These are phyloP conservation scores for Camelina sativa DNA, from an alignment of 345 rosid genomes.

Conservation along the genomic window DNA sequence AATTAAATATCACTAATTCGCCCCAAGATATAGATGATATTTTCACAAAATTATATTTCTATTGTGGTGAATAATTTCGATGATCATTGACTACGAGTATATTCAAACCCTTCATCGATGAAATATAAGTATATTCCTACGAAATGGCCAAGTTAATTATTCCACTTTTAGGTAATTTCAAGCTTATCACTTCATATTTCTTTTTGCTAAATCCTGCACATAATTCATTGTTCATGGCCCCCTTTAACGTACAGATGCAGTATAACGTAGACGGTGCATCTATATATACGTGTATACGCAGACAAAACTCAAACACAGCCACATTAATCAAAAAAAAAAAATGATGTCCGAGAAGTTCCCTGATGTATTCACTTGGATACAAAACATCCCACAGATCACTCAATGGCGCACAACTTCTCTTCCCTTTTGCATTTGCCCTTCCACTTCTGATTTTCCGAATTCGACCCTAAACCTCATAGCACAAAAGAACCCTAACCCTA, in stretches of 20 bases:
- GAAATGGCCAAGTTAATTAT: slow-evolving; percentile 19
- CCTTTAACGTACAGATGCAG: background rate
- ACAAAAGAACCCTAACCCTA: slow-evolving; percentile 48
- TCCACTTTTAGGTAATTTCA: slow-evolving; percentile 18
- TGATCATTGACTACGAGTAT: slow-evolving; percentile 13
- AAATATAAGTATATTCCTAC: slow-evolving; percentile 31
- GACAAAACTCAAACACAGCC: slow-evolving; percentile 15
- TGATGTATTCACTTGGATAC: slow-evolving; percentile 68
- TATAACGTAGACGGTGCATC: background rate
- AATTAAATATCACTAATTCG: background rate
- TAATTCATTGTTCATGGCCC: slow-evolving; percentile 3
- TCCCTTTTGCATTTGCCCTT: slow-evolving; percentile 58
- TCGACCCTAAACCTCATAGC: slow-evolving; percentile 62
- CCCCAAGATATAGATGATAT: background rate
- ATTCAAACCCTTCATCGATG: background rate
- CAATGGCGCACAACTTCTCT: slow-evolving; percentile 61
- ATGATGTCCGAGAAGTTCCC: slow-evolving; percentile 57
- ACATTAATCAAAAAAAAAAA: background rate
- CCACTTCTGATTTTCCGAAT: slow-evolving; percentile 50
- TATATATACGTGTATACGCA: slow-evolving; percentile 16
- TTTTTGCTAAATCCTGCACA: slow-evolving; percentile 11
- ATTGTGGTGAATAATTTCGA: slow-evolving; percentile 2
- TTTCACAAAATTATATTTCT: background rate
- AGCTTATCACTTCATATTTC: slow-evolving; percentile 32
- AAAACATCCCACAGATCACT: slow-evolving; percentile 58